Percentiles rank a stretch among this genome's conserved stretches.
These are phyloP conservation scores for Nemania bipapillata DNA, from an alignment of 2,329 filamentous ascomycete species.

Conservation along the genomic window DNA sequence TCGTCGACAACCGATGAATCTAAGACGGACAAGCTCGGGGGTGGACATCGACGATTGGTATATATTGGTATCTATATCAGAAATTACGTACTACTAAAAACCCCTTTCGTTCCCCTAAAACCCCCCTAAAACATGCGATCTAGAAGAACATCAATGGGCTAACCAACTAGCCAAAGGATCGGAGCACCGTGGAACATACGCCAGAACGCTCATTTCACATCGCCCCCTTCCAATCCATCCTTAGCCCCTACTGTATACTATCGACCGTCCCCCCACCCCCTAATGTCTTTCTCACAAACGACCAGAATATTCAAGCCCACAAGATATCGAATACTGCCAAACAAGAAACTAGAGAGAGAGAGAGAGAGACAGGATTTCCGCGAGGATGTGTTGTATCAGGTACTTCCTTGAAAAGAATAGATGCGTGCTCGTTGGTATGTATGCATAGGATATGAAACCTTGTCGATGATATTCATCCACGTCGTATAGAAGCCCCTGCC, in stretches of 20 bases:
- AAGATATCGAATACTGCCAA: not conserved
- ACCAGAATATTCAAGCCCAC: not conserved
- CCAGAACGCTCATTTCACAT: slow-evolving; percentile 8
- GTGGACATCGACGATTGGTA: too few species aligned
- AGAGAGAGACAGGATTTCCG: not conserved
- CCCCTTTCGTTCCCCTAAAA: too few species aligned
- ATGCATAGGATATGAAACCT: not conserved
- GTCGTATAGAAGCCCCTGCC: not conserved
- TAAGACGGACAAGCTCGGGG: too few species aligned
- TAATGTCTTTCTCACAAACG: not conserved
- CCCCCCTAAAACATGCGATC: too few species aligned
- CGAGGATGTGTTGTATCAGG: slow-evolving; percentile 6
- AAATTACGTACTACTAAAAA: too few species aligned
- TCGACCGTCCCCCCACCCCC: not conserved
- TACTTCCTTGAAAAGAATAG: not conserved
- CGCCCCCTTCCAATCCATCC: not conserved
- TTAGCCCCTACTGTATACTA: not conserved
- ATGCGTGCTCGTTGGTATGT: not conserved
- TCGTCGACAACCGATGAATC: too few species aligned
- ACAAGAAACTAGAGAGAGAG: not conserved
- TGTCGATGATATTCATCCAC: not conserved
- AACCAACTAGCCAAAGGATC: not conserved
- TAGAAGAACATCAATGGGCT: not conserved
- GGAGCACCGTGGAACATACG: not conserved
- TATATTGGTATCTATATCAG: too few species aligned